phyloP scores from a whole-genome alignment of 2,329 filamentous ascomycete genomes.

The Penicillium janthinellum region DNA sequence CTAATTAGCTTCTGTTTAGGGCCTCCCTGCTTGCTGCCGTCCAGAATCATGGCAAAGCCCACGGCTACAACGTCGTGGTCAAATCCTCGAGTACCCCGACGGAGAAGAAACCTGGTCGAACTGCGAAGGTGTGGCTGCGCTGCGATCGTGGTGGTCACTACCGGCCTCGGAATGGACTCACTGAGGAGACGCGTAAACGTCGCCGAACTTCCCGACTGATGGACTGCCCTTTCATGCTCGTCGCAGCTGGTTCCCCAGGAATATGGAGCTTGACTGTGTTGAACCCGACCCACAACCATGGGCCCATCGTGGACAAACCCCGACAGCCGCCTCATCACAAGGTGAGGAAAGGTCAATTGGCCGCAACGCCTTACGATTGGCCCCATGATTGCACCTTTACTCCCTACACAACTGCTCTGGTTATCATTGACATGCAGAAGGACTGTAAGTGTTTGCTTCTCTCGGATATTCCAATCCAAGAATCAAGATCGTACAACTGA shows the following conservation, averaged over 20 bases:
- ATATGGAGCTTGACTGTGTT: conserved; percentile 48
- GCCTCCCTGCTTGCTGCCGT: conserved; percentile 43
- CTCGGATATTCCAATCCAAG: background rate
- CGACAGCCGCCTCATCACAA: conserved; percentile 45
- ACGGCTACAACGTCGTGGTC: conserved; percentile 49
- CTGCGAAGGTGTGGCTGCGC: conserved; percentile 48
- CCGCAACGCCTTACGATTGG: conserved; percentile 49
- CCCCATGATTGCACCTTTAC: conserved; percentile 49
- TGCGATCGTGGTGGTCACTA: conserved; percentile 50
- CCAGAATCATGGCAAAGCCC: conserved; percentile 45
- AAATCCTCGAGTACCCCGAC: conserved; percentile 51
- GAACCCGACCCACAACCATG: conserved; percentile 47
- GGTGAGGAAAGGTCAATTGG: conserved; percentile 47
- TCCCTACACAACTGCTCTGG: conserved; percentile 49
- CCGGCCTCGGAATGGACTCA: conserved; percentile 48
- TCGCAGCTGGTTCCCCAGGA: conserved; percentile 46
- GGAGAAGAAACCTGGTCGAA: conserved; percentile 48
- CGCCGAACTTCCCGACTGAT: conserved; percentile 47
- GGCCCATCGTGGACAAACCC: conserved; percentile 45
- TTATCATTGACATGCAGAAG: conserved; percentile 53
- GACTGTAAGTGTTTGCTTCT: conserved; percentile 43
- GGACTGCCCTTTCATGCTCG: conserved; percentile 50
- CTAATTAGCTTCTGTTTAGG: conserved; percentile 24
- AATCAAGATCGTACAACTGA: conserved; percentile 5
- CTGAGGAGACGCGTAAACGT: conserved; percentile 48